Percentiles rank a stretch among this genome's conserved stretches.
Evolutionary conservation across 805 yeast genomes (phyloP).

Genomic region (Debaryomyces hansenii): DNA sequence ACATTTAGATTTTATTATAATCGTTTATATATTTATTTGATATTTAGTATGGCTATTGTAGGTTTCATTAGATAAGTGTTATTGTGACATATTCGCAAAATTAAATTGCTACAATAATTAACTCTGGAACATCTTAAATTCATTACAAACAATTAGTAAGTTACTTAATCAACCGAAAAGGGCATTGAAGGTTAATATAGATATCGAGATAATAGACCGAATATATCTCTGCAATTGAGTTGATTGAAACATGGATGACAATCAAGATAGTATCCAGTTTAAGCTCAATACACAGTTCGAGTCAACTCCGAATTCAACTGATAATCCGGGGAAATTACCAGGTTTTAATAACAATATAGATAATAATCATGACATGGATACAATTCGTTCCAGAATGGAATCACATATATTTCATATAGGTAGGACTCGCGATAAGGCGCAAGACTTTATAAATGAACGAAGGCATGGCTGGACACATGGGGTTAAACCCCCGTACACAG

Average conservation of each 20-base stretch:
- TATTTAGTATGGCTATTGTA: too few relatives aligned
- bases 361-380: background rate
- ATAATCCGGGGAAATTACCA: background rate
- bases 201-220: too few relatives aligned
- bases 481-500: constrained; percentile 22
- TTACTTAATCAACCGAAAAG: too few relatives aligned
- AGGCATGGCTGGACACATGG: constrained; percentile 29
- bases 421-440: background rate
- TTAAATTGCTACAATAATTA: background rate
- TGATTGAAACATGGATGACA: background rate
- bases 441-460: background rate
- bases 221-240: too few relatives aligned
- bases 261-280: background rate
- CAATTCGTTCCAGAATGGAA: background rate
- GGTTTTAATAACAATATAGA: background rate
- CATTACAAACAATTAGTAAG: too few relatives aligned
- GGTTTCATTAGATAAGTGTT: background rate
- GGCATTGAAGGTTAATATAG: too few relatives aligned
- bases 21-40: background rate
- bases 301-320: background rate
- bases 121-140: background rate
- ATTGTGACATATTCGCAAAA: background rate
- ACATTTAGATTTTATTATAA: constrained; percentile 20
- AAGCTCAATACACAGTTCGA: background rate
- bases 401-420: background rate